phyloP scores from a whole-genome alignment of 176 grass and related monocot genomes.

The Tillandsia fasciculata region DNA sequence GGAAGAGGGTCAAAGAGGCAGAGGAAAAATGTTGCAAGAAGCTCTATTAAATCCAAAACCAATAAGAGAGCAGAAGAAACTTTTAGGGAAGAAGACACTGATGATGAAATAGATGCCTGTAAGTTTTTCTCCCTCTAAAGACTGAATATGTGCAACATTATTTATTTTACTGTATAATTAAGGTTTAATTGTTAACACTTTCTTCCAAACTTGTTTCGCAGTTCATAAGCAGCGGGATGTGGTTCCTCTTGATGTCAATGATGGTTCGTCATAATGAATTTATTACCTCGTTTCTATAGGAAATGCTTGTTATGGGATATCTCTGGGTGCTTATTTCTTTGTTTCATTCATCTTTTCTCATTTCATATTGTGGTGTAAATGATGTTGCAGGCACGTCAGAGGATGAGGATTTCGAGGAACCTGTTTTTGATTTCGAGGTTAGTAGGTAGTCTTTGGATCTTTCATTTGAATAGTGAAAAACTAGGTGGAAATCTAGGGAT shows the following conservation, averaged over 20 bases:
- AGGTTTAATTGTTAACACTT: background rate
- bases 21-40: background rate
- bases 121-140: background rate
- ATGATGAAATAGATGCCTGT: constrained; percentile 85
- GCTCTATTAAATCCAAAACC: constrained; percentile 13
- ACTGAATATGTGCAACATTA: background rate
- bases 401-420: constrained; percentile 52
- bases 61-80: constrained; percentile 14
- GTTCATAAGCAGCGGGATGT: constrained; percentile 82
- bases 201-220: constrained; percentile 22
- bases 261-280: constrained; percentile 25
- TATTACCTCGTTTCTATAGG: background rate
- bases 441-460: background rate
- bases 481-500: too few relatives aligned
- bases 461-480: background rate
- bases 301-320: background rate
- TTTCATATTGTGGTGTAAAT: constrained; percentile 7
- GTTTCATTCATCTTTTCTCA: background rate
- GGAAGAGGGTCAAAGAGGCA: constrained; percentile 35
- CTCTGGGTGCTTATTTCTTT: background rate
- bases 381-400: constrained; percentile 32
- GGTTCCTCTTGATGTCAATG: constrained; percentile 45
- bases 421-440: constrained; percentile 63
- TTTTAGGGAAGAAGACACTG: constrained; percentile 28
- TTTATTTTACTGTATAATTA: background rate